Base-by-base conservation (phyloP, 148 eudicot species). In the Rhododendron simsii region DNA sequence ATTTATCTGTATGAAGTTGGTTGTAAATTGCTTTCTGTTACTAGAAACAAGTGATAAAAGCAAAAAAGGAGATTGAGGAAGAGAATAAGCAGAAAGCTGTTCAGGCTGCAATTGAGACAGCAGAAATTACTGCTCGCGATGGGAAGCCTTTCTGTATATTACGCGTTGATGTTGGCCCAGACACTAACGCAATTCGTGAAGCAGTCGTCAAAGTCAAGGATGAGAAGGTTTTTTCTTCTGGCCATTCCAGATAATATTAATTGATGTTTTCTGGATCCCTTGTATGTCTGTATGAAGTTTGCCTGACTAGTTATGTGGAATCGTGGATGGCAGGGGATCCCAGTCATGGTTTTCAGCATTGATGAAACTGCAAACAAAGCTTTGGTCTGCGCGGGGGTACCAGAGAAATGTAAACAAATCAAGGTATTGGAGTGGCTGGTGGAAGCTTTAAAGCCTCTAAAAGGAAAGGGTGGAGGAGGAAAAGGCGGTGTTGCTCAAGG, bases 311-410 rank as follows among this genome's bases (percentile, higher is more conserved):
- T 75, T 83, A 48, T 53, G 45, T 84, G 61, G 61, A 55, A 55
- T 15, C 16, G n/a, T 59, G 87, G 33, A 39, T 82, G 71, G 61
- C 93, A 96, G 99, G 96, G 91, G 50, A 90, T 97, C 85, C 90
- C 99, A 1, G 90, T 90, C 47, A 95, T 97, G 99, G 94, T 93
- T 69, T 84, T 97, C 82, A 95, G 98, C 89, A 92, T 87, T 57
- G 99, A 97, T 89, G 94, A 93, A 82, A 87, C 87, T 23, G 87
- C 90, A 41, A 94, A 93, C 84, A 97, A 95, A 94, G 98, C 94
- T 51, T 86, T 95, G 79, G 98, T 97, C 15, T 95, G 94, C 84
- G 99, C 98, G 73, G 98, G 98, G 80, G 98, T 97, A 5, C 99
- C 99, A 0, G 94, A 92, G 80, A 92, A 89, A 65, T 93, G 95